Conservation (phyloP, 2,329 filamentous ascomycete genomes). For the Aureobasidium pullulans region DNA sequence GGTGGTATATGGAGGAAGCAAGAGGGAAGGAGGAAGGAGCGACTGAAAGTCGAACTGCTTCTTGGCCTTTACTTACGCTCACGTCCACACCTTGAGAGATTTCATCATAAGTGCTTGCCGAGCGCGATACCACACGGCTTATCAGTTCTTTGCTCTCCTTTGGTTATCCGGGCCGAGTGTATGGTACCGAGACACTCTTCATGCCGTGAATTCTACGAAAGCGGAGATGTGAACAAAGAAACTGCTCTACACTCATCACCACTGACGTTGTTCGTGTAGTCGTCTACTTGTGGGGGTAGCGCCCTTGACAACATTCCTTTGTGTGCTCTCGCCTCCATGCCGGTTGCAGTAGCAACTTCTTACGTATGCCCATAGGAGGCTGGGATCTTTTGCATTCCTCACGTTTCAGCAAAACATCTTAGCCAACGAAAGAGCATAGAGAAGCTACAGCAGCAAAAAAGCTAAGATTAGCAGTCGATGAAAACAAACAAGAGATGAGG, state of each 20-base stretch:
- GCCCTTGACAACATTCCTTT: not conserved
- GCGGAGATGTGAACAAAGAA: constrained; percentile 1
- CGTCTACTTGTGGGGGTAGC: not conserved
- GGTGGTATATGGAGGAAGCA: not conserved
- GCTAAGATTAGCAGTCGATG: not conserved
- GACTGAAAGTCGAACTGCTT: not conserved
- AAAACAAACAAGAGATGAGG: constrained; percentile 10
- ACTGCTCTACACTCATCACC: not conserved
- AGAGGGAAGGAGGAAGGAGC: not conserved
- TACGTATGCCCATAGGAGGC: not conserved
- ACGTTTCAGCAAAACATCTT: not conserved
- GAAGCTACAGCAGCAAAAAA: not conserved
- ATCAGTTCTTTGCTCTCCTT: not conserved
- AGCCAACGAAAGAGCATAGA: not conserved
- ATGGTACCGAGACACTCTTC: not conserved
- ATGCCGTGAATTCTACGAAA: not conserved
- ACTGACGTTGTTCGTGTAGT: not conserved
- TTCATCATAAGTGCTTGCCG: not conserved
- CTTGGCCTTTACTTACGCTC: no score
- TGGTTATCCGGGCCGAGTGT: not conserved
- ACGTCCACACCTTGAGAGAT: not conserved
- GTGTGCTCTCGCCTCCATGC: not conserved
- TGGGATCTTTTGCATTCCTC: not conserved
- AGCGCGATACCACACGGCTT: not conserved
- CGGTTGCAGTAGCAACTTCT: constrained; percentile 2